phyloP scores from a whole-genome alignment of 805 yeast species.

The Lipomyces kockii region DNA sequence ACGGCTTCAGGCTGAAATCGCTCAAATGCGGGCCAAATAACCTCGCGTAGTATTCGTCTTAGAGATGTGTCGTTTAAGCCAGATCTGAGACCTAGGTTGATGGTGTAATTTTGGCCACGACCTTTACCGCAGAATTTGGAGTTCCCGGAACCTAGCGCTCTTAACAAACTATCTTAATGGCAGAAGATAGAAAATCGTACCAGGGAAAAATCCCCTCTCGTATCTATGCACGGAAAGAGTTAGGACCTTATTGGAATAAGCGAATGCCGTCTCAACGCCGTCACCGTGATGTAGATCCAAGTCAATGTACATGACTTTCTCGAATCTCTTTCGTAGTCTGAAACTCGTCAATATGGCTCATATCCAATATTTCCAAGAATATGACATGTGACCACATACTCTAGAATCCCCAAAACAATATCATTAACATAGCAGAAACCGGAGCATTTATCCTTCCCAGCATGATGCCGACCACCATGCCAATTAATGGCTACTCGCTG shows the following conservation, averaged over 20 bases:
- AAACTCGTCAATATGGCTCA: neutral
- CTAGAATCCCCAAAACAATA: conserved; percentile 60
- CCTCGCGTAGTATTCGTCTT: conserved; percentile 46
- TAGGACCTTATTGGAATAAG: conserved; percentile 57
- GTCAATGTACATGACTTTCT: conserved; percentile 64
- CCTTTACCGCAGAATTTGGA: conserved; percentile 48
- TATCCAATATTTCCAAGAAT: neutral
- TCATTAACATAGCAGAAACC: conserved; percentile 92
- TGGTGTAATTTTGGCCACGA: conserved; percentile 47
- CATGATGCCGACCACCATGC: conserved; percentile 91
- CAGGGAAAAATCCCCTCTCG: conserved; percentile 75
- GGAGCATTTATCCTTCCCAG: conserved; percentile 83
- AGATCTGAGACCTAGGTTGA: conserved; percentile 61
- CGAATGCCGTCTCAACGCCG: conserved; percentile 73
- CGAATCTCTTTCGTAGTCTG: conserved; percentile 52
- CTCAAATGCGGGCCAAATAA: conserved; percentile 52
- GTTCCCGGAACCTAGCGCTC: conserved; percentile 52
- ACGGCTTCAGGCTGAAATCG: conserved; percentile 56
- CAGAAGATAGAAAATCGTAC: conserved; percentile 40
- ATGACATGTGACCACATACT: conserved; percentile 24
- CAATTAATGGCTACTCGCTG: conserved; percentile 61
- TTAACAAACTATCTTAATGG: neutral
- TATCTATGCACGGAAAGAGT: conserved; percentile 67
- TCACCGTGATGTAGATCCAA: conserved; percentile 82
- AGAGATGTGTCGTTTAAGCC: conserved; percentile 60